Base-by-base conservation (phyloP, 371 early-diverging fungal species). In the Choanephora cucurbitarum region DNA sequence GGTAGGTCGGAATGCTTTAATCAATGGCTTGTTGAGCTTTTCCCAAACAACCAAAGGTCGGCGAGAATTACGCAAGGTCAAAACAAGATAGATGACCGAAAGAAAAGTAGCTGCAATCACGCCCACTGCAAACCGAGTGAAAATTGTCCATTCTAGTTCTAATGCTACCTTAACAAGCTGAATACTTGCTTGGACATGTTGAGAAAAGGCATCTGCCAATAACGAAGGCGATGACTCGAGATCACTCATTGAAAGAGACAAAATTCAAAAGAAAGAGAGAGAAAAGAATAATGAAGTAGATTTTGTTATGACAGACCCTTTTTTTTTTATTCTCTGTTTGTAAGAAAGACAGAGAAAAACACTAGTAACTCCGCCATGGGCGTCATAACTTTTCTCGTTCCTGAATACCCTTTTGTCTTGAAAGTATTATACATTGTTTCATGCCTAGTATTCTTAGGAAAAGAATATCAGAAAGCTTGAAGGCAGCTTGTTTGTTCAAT, bases 11-110 rank as follows among this genome's bases (percentile, higher is more conserved):
- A 75, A 75, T 14, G 73, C 47, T 24, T 79, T 75, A 23, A 79
- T 64, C 11, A 75, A 51, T 21, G 79, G 79, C 15, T 74, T 73
- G 23, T 69, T 70, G 5, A 79, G 61, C 28, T 67, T 63, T 42
- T 79, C 79, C 79, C 79, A 79, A 48, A 73, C 67, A 17, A 66
- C 52, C 13, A 79, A 62, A 18, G 79, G 79, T 44, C 69, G 70
- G 40, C 67, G 66, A 5, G 71, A 64, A 47, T 74, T 62, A 5
- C 79, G 67, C 28, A 79, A 49, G 3, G 72, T 70, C 24, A 65
- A 62, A 17, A 73, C 14, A 13, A 79, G 64, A 46, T 79, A 79
- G 15, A 75, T 31, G 22, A 75, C 63, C 14, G 68, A 69, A 6
- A 60, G 34, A 15, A 64, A n/a, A 0, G 79, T 79, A 2, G 61